Percentiles rank a stretch among this genome's conserved stretches.
Conservation (phyloP, 78 protist species). For the Pelomyxa schiedti region DNA sequence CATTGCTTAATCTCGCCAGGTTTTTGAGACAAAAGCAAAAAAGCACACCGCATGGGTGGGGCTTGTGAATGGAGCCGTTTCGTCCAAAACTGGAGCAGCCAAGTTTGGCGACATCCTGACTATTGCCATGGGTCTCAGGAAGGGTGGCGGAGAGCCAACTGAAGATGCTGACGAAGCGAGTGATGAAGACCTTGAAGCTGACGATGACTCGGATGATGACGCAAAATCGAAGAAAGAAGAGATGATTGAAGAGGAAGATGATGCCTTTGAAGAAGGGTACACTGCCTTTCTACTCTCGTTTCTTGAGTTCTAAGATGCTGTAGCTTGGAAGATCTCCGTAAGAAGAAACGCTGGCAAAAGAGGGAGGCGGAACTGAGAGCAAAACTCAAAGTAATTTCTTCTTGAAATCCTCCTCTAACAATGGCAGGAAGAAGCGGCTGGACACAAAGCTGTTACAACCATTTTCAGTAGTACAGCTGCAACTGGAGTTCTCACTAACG, state of each 20-base stretch:
- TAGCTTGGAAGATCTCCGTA: conserved; percentile 36
- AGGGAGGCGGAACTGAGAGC: conserved; percentile 38
- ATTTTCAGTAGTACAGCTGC: conserved; percentile 49
- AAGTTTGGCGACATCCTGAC: not conserved
- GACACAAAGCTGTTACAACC: conserved; percentile 10
- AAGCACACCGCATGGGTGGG: not conserved
- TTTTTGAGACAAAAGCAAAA: not conserved
- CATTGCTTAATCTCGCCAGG: not conserved
- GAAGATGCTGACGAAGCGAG: not conserved
- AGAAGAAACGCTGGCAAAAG: conserved; percentile 43
- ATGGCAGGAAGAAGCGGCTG: conserved; percentile 18
- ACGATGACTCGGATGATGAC: not conserved
- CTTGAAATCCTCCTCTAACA: not conserved
- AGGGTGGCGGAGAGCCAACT: not conserved
- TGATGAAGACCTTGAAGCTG: conserved; percentile 5
- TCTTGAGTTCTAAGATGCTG: not conserved
- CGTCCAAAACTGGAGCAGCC: not conserved
- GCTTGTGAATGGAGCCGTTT: not conserved
- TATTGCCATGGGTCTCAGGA: not conserved
- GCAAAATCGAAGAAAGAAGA: not conserved
- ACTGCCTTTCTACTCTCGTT: not conserved
- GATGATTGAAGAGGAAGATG: conserved; percentile 11
- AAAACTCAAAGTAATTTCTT: not conserved
- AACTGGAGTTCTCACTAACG: conserved; percentile 45
- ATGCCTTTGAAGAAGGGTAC: conserved; percentile 47